phyloP scores from a whole-genome alignment of 306 rosid genomes.

The Rubus parviflorus region DNA sequence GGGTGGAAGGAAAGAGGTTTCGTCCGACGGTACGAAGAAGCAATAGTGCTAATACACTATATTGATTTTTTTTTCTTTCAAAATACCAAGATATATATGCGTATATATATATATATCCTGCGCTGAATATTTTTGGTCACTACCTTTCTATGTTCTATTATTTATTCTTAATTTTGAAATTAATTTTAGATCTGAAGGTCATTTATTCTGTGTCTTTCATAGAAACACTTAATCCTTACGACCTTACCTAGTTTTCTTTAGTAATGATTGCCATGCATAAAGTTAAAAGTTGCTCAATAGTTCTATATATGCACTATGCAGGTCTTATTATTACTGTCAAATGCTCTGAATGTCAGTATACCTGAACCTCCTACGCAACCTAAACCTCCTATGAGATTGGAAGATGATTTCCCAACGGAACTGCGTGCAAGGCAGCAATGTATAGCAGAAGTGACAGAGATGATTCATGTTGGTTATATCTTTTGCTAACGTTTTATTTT shows the following conservation, averaged over 20 bases:
- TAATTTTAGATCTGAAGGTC: not conserved
- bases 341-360: slow-evolving; percentile 60
- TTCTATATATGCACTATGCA: slow-evolving; percentile 31
- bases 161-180: not conserved
- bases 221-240: not conserved
- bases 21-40: slow-evolving; percentile 81
- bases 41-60: not conserved
- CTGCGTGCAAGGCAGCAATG: slow-evolving; percentile 76
- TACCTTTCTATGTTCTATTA: not conserved
- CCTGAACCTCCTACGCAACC: slow-evolving; percentile 33
- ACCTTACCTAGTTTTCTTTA: not conserved
- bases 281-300: not conserved
- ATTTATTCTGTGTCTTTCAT: not conserved
- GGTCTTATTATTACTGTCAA: slow-evolving; percentile 85
- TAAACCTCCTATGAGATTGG: slow-evolving; percentile 34
- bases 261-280: not conserved
- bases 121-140: not conserved
- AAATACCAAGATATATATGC: not conserved
- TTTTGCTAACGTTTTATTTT: not conserved
- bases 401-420: slow-evolving; percentile 47
- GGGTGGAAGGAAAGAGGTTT: slow-evolving; percentile 92
- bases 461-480: slow-evolving; percentile 77
- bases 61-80: not conserved
- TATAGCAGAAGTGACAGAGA: slow-evolving; percentile 90
- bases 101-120: too few relatives aligned